These are phyloP conservation scores for Cucumis hystrix DNA, from an alignment of 306 rosid genomes.

Conservation along the genomic window DNA sequence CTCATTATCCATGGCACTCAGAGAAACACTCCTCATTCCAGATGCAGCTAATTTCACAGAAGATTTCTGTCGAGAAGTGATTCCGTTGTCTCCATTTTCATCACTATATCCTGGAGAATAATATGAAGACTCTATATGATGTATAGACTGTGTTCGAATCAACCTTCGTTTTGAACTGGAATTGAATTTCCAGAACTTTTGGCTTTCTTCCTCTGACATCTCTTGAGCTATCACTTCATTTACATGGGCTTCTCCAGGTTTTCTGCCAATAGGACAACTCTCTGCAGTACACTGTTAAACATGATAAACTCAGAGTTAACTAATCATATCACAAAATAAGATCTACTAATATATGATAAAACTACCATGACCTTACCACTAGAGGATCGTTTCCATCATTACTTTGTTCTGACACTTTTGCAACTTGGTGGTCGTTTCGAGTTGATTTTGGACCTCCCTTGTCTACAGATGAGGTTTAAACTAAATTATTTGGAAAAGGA, in stretches of 20 bases:
- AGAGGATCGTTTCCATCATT: slow-evolving; percentile 26
- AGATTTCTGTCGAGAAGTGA: neutral
- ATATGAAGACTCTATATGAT: slow-evolving; percentile 20
- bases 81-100: neutral
- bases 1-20: neutral
- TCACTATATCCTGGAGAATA: neutral
- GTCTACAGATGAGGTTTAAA: slow-evolving; percentile 11
- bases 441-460: slow-evolving; percentile 11
- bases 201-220: slow-evolving; percentile 16
- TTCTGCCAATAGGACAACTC: slow-evolving; percentile 10
- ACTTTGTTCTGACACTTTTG: slow-evolving; percentile 16
- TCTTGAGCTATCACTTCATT: slow-evolving; percentile 13
- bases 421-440: neutral
- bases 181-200: slow-evolving; percentile 16
- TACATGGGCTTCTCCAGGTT: slow-evolving; percentile 11
- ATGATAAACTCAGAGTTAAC: slow-evolving; percentile 17
- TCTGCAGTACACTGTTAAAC: slow-evolving; percentile 19
- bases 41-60: neutral
- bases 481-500: neutral
- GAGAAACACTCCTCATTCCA: neutral
- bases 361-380: slow-evolving; percentile 26
- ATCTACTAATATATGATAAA: neutral
- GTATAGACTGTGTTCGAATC: slow-evolving; percentile 9
- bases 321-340: neutral
- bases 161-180: slow-evolving; percentile 16